A percentile compares a stretch with the other conserved stretches of the same genome.
These are phyloP conservation scores for Didymella lethalis DNA, from an alignment of 2,329 filamentous ascomycete species.

Conservation along the genomic window DNA sequence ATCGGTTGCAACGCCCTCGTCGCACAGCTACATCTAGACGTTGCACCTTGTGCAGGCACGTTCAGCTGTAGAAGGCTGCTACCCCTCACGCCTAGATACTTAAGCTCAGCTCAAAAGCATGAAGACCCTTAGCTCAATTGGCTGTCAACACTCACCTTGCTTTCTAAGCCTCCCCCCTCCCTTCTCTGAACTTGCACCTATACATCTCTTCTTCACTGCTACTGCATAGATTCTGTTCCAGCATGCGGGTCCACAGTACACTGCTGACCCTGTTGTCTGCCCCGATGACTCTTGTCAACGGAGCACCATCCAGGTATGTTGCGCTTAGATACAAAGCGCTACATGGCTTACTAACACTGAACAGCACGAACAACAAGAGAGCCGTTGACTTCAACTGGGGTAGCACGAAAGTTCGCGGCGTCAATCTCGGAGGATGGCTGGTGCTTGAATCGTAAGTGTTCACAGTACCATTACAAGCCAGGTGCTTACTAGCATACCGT, in stretches of 20 bases:
- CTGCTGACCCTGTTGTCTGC: slow-evolving; percentile 25
- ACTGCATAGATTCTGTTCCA: neutral
- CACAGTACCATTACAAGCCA: neutral
- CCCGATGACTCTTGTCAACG: slow-evolving; percentile 19
- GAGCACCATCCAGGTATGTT: slow-evolving; percentile 31
- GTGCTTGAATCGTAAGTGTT: slow-evolving; percentile 41
- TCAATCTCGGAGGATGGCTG: slow-evolving; percentile 49
- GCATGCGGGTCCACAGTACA: slow-evolving; percentile 21
- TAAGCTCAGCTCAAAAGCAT: neutral
- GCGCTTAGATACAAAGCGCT: neutral
- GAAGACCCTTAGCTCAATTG: neutral
- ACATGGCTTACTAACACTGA: neutral
- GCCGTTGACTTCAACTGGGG: slow-evolving; percentile 53
- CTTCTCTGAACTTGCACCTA: too few relatives aligned
- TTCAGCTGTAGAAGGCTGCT: neutral
- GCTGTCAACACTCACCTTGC: neutral
- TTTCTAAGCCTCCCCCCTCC: neutral
- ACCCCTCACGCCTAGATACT: slow-evolving; percentile 3
- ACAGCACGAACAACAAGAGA: slow-evolving; percentile 19
- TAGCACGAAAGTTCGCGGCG: slow-evolving; percentile 50
- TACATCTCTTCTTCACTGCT: neutral
- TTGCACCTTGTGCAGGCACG: slow-evolving; percentile 6
- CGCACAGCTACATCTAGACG: neutral
- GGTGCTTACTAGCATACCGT: slow-evolving; percentile 19
- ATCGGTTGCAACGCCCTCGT: slow-evolving; percentile 2